These are phyloP conservation scores for Reutealis trisperma DNA, from an alignment of 345 rosid genomes.

Conservation along the genomic window DNA sequence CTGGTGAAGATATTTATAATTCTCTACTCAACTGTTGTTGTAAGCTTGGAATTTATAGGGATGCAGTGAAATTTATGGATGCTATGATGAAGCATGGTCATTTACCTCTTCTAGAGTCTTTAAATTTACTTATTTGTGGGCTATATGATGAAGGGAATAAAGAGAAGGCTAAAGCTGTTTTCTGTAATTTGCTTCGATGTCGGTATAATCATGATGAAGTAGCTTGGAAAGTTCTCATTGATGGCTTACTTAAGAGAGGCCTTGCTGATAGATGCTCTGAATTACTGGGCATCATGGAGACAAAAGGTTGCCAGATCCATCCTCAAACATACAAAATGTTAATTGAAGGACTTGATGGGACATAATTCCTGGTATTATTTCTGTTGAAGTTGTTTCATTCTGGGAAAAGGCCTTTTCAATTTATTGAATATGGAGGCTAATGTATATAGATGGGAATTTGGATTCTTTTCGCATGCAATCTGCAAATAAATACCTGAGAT, in stretches of 20 bases:
- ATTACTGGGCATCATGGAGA: constrained; percentile 65
- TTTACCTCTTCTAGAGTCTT: constrained; percentile 70
- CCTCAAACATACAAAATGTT: constrained; percentile 63
- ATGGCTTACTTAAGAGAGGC: constrained; percentile 72
- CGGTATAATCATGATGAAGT: constrained; percentile 75
- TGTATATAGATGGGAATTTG: not conserved
- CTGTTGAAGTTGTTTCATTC: not conserved
- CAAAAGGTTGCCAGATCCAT: constrained; percentile 56
- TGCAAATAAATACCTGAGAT: not conserved
- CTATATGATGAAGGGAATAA: constrained; percentile 51
- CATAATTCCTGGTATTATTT: constrained; percentile 20
- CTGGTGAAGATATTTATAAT: constrained; percentile 54
- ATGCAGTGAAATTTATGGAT: constrained; percentile 55
- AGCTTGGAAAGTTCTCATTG: constrained; percentile 81
- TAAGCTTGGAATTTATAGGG: constrained; percentile 41
- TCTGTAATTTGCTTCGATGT: constrained; percentile 51
- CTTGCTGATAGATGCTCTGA: constrained; percentile 56
- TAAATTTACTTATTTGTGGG: constrained; percentile 61
- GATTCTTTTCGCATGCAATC: not conserved
- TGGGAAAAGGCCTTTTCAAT: not conserved
- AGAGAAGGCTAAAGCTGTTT: constrained; percentile 57
- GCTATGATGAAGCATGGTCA: constrained; percentile 60
- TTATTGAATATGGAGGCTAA: not conserved
- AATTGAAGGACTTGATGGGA: constrained; percentile 56
- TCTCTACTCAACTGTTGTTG: constrained; percentile 71